These are phyloP conservation scores for Colletotrichum siamense DNA, from an alignment of 2,329 filamentous ascomycete genomes.

Conservation along the genomic window DNA sequence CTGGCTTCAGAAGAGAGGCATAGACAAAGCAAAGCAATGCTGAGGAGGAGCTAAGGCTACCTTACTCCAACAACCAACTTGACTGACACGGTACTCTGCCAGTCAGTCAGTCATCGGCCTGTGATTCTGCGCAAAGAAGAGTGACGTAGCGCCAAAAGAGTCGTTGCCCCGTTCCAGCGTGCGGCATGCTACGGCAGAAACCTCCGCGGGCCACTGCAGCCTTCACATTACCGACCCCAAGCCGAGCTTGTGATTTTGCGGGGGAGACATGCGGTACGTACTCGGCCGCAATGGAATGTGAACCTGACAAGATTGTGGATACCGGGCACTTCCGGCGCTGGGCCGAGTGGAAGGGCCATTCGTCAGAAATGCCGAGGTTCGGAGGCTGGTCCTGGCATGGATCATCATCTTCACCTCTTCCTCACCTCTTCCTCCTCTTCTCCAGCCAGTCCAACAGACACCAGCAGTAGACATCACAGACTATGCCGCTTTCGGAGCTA, in stretches of 20 bases:
- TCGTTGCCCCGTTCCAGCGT: background rate
- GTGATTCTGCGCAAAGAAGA: background rate
- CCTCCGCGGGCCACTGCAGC: constrained; percentile 11
- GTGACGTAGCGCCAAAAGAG: background rate
- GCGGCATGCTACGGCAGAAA: background rate
- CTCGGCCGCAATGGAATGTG: background rate
- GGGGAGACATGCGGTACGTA: constrained; percentile 34
- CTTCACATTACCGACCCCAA: constrained; percentile 49
- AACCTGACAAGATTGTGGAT: background rate
- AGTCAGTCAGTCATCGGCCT: background rate
- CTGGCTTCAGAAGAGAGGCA: background rate
- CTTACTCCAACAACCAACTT: background rate
- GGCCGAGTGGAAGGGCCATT: constrained; percentile 9
- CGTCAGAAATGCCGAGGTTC: constrained; percentile 21
- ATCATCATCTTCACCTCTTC: background rate
- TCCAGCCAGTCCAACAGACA: background rate
- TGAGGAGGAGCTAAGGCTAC: background rate
- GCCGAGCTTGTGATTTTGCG: constrained; percentile 66
- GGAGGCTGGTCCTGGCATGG: constrained; percentile 1
- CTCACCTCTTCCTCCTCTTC: background rate
- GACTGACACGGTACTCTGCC: background rate
- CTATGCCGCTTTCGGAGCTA: background rate
- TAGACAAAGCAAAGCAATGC: background rate
- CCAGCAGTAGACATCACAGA: background rate
- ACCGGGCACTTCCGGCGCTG: constrained; percentile 8